A percentile compares a stretch with the other conserved stretches of the same genome.
Evolutionary conservation across 202 grass and related monocot species (phyloP).

Genomic region (Zoysia matrella): DNA sequence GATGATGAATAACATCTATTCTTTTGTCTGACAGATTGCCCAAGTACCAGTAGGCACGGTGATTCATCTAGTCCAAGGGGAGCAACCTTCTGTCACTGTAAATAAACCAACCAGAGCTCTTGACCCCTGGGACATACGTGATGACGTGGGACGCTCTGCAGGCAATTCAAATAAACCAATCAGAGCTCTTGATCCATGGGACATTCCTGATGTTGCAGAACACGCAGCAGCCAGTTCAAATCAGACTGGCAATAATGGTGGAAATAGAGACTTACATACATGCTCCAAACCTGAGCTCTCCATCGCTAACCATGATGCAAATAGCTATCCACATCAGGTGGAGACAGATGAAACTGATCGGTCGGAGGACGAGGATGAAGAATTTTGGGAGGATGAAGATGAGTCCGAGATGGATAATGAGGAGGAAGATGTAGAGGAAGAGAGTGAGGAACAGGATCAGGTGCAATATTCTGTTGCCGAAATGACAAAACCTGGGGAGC

Average conservation of each 20-base stretch:
- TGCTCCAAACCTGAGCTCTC: slow-evolving; percentile 26
- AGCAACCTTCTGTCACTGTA: slow-evolving; percentile 51
- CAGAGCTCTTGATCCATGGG: slow-evolving; percentile 82
- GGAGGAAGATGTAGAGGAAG: slow-evolving; percentile 30
- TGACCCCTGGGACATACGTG: slow-evolving; percentile 82
- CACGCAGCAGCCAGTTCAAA: slow-evolving; percentile 37
- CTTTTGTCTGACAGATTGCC: slow-evolving; percentile 53
- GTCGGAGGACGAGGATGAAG: slow-evolving; percentile 39
- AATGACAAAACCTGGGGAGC: slow-evolving; percentile 85
- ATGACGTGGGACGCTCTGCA: slow-evolving; percentile 38
- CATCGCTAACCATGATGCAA: slow-evolving; percentile 16
- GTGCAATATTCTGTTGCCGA: slow-evolving; percentile 76
- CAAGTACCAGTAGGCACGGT: slow-evolving; percentile 85
- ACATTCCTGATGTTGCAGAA: slow-evolving; percentile 63
- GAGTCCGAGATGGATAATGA: slow-evolving; percentile 20
- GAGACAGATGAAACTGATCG: slow-evolving; percentile 41
- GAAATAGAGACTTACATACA: slow-evolving; percentile 26
- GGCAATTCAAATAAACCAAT: slow-evolving; percentile 51
- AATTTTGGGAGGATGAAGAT: slow-evolving; percentile 56
- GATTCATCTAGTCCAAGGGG: slow-evolving; percentile 73
- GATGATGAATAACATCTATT: slow-evolving; percentile 12
- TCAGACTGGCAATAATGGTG: slow-evolving; percentile 39
- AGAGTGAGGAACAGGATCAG: slow-evolving; percentile 46
- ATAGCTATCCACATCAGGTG: slow-evolving; percentile 11
- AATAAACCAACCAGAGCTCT: slow-evolving; percentile 55